These are phyloP conservation scores for Plectranthus barbatus DNA, from an alignment of 257 asterid genomes.

Conservation along the genomic window DNA sequence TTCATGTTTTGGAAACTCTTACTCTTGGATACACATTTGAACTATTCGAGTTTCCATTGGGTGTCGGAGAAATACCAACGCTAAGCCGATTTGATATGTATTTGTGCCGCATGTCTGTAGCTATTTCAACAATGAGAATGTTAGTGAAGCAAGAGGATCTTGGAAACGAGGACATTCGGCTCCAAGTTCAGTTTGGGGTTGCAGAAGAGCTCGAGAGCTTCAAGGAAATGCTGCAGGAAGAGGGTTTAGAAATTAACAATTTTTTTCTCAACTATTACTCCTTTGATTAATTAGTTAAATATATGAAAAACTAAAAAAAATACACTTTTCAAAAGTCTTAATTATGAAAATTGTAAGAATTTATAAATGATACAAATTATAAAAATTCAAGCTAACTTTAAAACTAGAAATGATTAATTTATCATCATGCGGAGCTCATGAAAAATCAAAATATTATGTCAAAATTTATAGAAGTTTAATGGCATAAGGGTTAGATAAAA, in stretches of 20 bases:
- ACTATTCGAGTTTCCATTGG: not conserved
- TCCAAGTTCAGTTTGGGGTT: not conserved
- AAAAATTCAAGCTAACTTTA: too few relatives aligned
- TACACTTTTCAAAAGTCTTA: too few relatives aligned
- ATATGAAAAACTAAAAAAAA: too few relatives aligned
- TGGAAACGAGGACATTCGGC: not conserved
- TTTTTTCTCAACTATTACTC: too few relatives aligned
- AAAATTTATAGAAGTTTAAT: too few relatives aligned
- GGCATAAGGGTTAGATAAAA: too few relatives aligned
- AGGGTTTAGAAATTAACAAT: not conserved
- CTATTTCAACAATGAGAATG: not conserved
- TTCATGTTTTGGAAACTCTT: not conserved
- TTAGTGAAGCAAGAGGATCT: not conserved
- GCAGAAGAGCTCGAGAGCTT: not conserved
- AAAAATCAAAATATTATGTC: too few relatives aligned
- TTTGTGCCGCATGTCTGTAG: not conserved
- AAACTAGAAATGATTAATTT: too few relatives aligned
- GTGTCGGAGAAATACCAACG: not conserved
- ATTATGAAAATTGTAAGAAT: too few relatives aligned
- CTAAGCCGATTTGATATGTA: not conserved
- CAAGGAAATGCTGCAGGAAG: not conserved
- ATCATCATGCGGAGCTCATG: too few relatives aligned
- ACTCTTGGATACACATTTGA: not conserved
- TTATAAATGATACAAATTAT: too few relatives aligned
- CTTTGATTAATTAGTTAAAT: too few relatives aligned